A percentile compares a stretch with the other conserved stretches of the same genome.
Conservation (phyloP, 2,329 filamentous ascomycete species). For the Sporothrix pseudoabietina region DNA sequence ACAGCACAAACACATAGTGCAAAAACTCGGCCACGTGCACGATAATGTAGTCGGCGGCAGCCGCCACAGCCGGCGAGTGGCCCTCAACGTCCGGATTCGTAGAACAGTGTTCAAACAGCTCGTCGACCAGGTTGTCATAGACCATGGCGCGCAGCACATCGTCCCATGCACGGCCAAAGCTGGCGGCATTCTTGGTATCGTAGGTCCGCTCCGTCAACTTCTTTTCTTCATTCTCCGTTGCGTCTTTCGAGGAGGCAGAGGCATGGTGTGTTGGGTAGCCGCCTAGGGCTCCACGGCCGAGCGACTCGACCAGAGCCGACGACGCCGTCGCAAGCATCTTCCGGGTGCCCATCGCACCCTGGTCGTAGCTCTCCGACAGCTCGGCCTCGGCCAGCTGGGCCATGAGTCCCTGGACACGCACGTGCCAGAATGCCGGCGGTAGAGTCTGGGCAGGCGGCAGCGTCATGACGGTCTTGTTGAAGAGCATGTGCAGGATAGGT, state of each 20-base stretch:
- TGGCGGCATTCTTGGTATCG: conserved; percentile 59
- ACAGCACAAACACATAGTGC: conserved; percentile 72
- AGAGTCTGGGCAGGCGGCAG: conserved; percentile 68
- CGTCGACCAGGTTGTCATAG: conserved; percentile 68
- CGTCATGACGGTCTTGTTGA: conserved; percentile 64
- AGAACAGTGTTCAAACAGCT: conserved; percentile 62
- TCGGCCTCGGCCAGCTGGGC: conserved; percentile 66
- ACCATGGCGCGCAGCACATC: conserved; percentile 67
- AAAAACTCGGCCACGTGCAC: conserved; percentile 74
- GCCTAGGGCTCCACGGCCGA: conserved; percentile 66
- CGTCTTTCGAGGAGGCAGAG: background rate
- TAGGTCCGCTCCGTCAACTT: conserved; percentile 47
- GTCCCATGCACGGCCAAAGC: conserved; percentile 66
- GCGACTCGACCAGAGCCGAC: conserved; percentile 68
- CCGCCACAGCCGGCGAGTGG: conserved; percentile 63
- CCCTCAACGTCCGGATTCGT: conserved; percentile 64
- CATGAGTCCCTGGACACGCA: conserved; percentile 62
- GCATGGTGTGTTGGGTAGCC: conserved; percentile 50
- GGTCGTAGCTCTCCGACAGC: conserved; percentile 80
- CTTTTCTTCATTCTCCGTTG: conserved; percentile 32
- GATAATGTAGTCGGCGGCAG: conserved; percentile 66
- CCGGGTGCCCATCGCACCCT: conserved; percentile 70
- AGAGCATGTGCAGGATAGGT: conserved; percentile 68
- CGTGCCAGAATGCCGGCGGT: conserved; percentile 64
- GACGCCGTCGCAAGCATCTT: conserved; percentile 75